Base-by-base conservation (phyloP, 148 eudicot species). In the Vaccinium corymbosum region DNA sequence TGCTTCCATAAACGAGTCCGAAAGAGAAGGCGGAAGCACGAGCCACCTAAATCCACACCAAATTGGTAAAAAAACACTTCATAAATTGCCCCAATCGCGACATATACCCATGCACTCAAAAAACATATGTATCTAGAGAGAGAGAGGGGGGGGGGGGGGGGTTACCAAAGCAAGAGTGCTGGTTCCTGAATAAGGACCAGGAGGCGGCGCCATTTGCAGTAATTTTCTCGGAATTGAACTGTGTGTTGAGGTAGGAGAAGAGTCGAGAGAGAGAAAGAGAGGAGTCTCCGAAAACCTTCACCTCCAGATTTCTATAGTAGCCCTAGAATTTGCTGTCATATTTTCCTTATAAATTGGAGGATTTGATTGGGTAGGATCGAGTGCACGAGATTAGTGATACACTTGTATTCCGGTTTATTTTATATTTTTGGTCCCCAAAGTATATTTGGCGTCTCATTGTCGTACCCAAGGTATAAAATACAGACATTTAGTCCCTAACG, bases 151-250 rank as follows among this genome's bases (percentile, higher is more conserved):
- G n/a, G n/a, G n/a, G n/a, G n/a, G n/a, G n/a, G n/a, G 32, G 22
- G 32, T 91, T 59, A 94, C 97, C 94, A 91, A 59, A 55, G 97
- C 97, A 57, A 94, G 93, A 0, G 92, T 88, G 87, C 97, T 94
- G 64, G 84, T 87, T 32, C 97, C 97, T 29, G 95, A 89, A 89
- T 93, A 94, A n/a, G 91, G 93, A 62, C 94, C 95, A 70, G 98
- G 95, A 79, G 88, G 88, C 46, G 90, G 90, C 80, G 92, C 92
- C 96, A 93, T 93, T 82, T 19, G 71, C 5, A 42, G 20, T 35
- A 13, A 16, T 71, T 25, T 32, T 29, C 46, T 71, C 13, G 7
- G 20, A 27, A 1, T 68, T 14, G 46, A 13, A 13, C n/a, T 13
- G 48, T 71, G 17, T 68, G 22, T 15, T 14, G 76, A 71, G 48